Base-by-base conservation (phyloP, 257 asterid genomes). In the Paraleonurus japonicus region DNA sequence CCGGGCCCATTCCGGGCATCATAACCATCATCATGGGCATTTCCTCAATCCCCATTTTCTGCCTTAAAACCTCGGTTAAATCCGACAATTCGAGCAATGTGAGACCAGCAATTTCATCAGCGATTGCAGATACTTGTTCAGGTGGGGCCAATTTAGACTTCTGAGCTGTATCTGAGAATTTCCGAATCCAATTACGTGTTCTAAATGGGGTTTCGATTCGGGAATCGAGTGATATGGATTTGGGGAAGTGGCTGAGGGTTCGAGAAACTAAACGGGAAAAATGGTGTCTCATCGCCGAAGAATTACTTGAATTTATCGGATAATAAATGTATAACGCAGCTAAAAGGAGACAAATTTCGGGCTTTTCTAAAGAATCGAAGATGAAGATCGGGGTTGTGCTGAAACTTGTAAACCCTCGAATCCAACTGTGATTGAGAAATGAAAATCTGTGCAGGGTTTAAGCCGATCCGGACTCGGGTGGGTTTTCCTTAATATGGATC, bases 11-110 rank as follows among this genome's bases (percentile, higher is more conserved):
- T 12, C 97, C 97, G 0, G 98, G 96, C 92, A 83, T 86, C 96
- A 90, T 88, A 59, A 90, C 79, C 28, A 86, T 84, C 98, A 92
- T 92, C 75, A 80, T 74, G 1, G 98, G 97, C 97, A 92, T 90
- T 65, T 88, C 89, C 57, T 85, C 89, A 72, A 85, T 78, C 57
- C 87, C 91, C 86, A 82, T 69, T 69, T 87, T 90, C 82, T 79
- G 78, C 81, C 87, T 76, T 51, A 92, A 19, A 39, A 79, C 80
- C 71, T 88, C 93, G 10, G 85, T 70, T 69, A 92, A 81, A 70
- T 92, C 96, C 58, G 95, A 72, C 27, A 90, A 78, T 80, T 92
- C 98, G 28, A 88, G 81, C 76, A 92, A 48, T 1, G 98, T 90
- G 24, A 92, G 78, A 13, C 79, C 80, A 3, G 92, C 82, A 20